Conservation (phyloP, 306 rosid genomes). For the Citrullus amarus region DNA sequence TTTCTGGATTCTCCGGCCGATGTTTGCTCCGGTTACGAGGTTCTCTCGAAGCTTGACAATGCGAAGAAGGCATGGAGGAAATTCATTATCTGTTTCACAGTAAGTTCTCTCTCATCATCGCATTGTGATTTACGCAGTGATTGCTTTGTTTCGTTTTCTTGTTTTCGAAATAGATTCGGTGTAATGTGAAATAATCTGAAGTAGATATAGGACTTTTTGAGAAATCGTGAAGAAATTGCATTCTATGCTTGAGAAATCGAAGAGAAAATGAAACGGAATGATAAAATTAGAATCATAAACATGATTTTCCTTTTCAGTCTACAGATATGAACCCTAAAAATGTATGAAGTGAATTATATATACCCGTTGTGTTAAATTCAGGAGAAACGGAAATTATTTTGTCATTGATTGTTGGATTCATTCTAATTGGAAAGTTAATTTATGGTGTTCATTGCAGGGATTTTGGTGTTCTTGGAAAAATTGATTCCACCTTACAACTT, state of each 20-base stretch:
- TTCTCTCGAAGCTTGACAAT: slow-evolving; percentile 22
- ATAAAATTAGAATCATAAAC: background rate
- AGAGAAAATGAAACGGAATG: background rate
- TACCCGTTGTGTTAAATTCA: background rate
- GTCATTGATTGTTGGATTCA: background rate
- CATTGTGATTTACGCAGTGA: background rate
- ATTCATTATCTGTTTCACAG: slow-evolving; percentile 26
- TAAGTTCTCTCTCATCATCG: slow-evolving; percentile 8
- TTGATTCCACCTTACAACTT: background rate
- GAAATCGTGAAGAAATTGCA: background rate
- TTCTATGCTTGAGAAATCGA: background rate
- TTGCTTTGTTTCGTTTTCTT: background rate
- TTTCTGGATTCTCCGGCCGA: slow-evolving; percentile 31
- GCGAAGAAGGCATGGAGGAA: slow-evolving; percentile 22
- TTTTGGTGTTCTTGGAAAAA: slow-evolving; percentile 24
- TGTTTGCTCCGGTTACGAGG: slow-evolving; percentile 9
- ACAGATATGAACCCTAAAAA: background rate
- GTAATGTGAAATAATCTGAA: background rate
- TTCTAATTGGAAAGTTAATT: background rate
- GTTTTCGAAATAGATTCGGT: background rate
- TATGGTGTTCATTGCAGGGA: slow-evolving; percentile 18
- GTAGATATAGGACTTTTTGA: too few relatives aligned
- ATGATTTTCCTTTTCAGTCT: background rate
- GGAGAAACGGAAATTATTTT: background rate
- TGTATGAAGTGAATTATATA: background rate